A percentile compares a stretch with the other conserved stretches of the same genome.
Conservation (phyloP, 345 rosid genomes). For the Trapa bicornis region DNA sequence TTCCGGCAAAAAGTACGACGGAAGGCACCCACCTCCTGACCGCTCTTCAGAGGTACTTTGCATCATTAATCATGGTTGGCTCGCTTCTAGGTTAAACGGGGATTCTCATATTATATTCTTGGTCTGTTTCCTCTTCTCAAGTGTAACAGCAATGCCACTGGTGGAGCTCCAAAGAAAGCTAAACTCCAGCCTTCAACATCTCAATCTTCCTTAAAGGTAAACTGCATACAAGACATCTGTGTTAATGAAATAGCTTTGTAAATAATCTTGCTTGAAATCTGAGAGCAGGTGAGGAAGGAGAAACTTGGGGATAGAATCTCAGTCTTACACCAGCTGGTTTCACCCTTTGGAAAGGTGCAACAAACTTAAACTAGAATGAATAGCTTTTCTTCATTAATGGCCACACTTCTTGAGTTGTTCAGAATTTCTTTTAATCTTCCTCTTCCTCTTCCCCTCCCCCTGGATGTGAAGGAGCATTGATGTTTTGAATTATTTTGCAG, state of each 20-base stretch:
- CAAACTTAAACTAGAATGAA: neutral
- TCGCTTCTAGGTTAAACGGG: neutral
- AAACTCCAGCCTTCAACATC: constrained; percentile 60
- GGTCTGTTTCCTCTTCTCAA: constrained; percentile 10
- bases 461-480: constrained; percentile 8
- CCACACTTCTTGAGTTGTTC: neutral
- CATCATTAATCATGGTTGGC: neutral
- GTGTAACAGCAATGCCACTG: constrained; percentile 60
- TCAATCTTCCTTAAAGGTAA: constrained; percentile 64
- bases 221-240: neutral
- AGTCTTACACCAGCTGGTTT: constrained; percentile 87
- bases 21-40: constrained; percentile 56
- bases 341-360: constrained; percentile 82
- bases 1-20: constrained; percentile 29
- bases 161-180: constrained; percentile 76
- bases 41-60: constrained; percentile 58
- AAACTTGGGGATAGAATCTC: constrained; percentile 71
- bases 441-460: no score
- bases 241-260: neutral
- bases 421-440: no score
- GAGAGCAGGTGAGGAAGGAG: constrained; percentile 68
- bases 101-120: neutral
- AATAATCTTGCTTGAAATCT: neutral
- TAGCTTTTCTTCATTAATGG: neutral
- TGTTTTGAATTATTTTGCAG: constrained; percentile 53